phyloP scores from a whole-genome alignment of 2,329 filamentous ascomycete genomes.

The Knufia fluminis region DNA sequence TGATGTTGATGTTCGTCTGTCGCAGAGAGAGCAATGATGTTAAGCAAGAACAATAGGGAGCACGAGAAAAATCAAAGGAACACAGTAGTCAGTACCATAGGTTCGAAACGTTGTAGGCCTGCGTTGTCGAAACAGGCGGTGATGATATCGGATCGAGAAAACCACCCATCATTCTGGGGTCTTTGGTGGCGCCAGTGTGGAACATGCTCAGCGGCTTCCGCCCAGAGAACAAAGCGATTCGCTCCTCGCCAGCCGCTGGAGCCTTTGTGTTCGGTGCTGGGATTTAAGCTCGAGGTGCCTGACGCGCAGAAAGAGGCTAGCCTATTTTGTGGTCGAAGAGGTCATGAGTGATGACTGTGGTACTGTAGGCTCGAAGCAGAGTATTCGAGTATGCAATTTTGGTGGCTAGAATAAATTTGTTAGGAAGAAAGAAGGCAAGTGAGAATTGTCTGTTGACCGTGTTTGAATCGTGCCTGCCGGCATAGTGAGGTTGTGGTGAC shows the following conservation, averaged over 20 bases:
- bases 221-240: not conserved
- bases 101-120: not conserved
- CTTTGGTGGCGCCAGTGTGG: not conserved
- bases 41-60: not conserved
- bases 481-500: too few relatives aligned
- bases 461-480: too few relatives aligned
- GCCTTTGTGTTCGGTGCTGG: not conserved
- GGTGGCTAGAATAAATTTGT: too few relatives aligned
- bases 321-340: not conserved
- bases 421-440: too few relatives aligned
- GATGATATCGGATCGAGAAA: not conserved
- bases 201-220: not conserved
- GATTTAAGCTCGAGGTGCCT: not conserved
- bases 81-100: not conserved
- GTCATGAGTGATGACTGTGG: not conserved
- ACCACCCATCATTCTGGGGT: not conserved
- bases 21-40: too few relatives aligned
- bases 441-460: too few relatives aligned
- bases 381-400: too few relatives aligned
- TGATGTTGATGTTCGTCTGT: too few relatives aligned
- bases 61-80: not conserved
- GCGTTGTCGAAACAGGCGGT: slow-evolving; percentile 3
- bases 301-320: not conserved
- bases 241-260: not conserved
- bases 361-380: too few relatives aligned